phyloP scores from a whole-genome alignment of 148 eudicot species.

The Silene conica region DNA sequence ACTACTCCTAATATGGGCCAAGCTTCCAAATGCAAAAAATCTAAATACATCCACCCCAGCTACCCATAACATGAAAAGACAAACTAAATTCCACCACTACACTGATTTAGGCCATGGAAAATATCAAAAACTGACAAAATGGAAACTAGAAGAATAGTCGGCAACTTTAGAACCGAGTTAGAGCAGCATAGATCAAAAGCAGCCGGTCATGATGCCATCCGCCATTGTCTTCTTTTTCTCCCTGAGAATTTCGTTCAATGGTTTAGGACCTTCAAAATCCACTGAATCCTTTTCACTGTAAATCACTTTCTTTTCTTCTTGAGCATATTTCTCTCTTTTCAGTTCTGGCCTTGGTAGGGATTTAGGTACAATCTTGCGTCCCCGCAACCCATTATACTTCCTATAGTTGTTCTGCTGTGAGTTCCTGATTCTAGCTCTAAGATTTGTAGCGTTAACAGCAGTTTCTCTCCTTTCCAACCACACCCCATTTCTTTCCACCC shows the following conservation, averaged over 20 bases:
- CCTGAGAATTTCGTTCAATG: conserved; percentile 36
- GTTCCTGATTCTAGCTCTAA: conserved; percentile 25
- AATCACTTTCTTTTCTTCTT: conserved; percentile 12
- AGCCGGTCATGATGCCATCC: conserved; percentile 12
- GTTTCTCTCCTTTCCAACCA: conserved; percentile 20
- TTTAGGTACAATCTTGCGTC: conserved; percentile 23
- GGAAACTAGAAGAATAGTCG: conserved; percentile 3
- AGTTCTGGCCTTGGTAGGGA: conserved; percentile 23
- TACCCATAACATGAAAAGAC: no score
- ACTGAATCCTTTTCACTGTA: conserved; percentile 7
- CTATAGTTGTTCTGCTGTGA: conserved; percentile 23
- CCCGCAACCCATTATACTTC: conserved; percentile 29
- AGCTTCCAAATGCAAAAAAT: no score
- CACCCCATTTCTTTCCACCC: conserved; percentile 28
- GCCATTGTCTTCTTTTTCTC: conserved; percentile 23
- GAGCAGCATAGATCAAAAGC: conserved; percentile 20
- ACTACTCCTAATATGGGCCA: no score
- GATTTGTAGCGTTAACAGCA: conserved; percentile 12
- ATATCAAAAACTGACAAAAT: neutral
- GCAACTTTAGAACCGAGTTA: neutral
- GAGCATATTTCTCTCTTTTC: conserved; percentile 27
- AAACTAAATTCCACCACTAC: no score
- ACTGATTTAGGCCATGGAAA: no score
- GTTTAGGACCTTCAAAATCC: conserved; percentile 34
- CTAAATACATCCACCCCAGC: no score